These are phyloP conservation scores for Begonia loranthoides DNA, from an alignment of 306 rosid species.

Conservation along the genomic window DNA sequence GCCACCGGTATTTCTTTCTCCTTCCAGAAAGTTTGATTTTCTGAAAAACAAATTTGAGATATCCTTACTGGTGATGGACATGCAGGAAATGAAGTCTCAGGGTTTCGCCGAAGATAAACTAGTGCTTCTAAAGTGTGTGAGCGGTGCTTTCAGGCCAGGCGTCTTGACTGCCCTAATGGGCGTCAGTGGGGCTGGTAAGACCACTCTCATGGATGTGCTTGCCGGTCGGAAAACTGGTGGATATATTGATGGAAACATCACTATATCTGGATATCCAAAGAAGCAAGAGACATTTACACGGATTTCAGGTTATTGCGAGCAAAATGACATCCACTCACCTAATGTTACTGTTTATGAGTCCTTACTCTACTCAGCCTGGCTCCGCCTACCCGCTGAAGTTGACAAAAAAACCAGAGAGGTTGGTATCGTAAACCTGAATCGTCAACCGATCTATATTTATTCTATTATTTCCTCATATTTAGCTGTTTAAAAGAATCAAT, in stretches of 20 bases:
- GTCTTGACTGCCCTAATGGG: slow-evolving; percentile 95
- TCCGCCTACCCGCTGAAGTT: slow-evolving; percentile 43
- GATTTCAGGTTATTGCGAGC: slow-evolving; percentile 88
- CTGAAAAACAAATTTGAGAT: neutral
- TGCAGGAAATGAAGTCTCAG: slow-evolving; percentile 53
- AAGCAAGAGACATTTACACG: slow-evolving; percentile 86
- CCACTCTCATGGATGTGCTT: slow-evolving; percentile 88
- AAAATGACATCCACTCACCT: slow-evolving; percentile 80
- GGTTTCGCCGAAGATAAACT: slow-evolving; percentile 56
- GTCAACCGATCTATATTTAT: too few relatives aligned
- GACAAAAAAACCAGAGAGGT: slow-evolving; percentile 43
- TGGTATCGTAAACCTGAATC: neutral
- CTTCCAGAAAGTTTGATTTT: neutral
- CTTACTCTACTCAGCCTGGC: slow-evolving; percentile 65
- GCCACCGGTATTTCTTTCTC: slow-evolving; percentile 36
- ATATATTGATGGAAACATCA: slow-evolving; percentile 56
- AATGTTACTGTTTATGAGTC: slow-evolving; percentile 66
- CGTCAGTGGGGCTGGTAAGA: slow-evolving; percentile 94
- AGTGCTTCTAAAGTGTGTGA: slow-evolving; percentile 60
- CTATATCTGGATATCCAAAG: slow-evolving; percentile 72
- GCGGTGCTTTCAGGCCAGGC: slow-evolving; percentile 87
- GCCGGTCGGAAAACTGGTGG: slow-evolving; percentile 92
- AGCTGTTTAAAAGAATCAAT: too few relatives aligned
- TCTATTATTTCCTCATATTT: too few relatives aligned
- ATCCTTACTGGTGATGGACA: neutral